Base-by-base conservation (phyloP, 2,329 filamentous ascomycete genomes). In the Paecilomyces dactylethromorphus region DNA sequence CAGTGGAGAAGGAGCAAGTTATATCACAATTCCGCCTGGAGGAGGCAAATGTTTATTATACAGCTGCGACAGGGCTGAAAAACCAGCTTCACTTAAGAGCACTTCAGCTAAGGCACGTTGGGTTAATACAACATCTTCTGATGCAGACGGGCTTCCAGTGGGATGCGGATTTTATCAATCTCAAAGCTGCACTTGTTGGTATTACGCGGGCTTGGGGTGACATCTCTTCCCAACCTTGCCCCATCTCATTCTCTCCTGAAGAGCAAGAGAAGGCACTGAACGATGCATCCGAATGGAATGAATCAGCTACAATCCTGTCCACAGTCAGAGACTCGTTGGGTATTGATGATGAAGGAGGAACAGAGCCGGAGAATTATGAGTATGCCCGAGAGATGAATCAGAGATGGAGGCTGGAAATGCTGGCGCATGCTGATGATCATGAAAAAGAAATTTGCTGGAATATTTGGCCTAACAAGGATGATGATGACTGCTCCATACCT, bases 31-130 rank as follows among this genome's bases (percentile, higher is more conserved):
- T 68, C 54, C 64, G 64, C 32, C 59, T 68, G 50, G 55, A 67
- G 56, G 62, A 68, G 53, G 64, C 69, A 13, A 70, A 69, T n/a
- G 62, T 69, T 10, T 71, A 69, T 58, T 71, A 69, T 53, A 69
- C 63, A 57, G 68, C 67, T 4, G 63, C 63, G n/a, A 71, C 62
- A 21, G 64, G 64, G 2, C 7, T 71, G 57, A 50, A 67, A 55
- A 68, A 69, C 58, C 35, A 66, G 0, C 1, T 58, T 53, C 62
- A 70, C 6, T 62, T 70, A 53, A 55, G 63, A 29, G n/a, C 56
- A 6, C 54, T 71, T 11, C 66, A 55, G 59, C 31, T 62, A 26
- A 65, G 68, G 29, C 8, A 68, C 58, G 62, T 68, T 24, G 59
- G 62, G 21, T 66, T 71, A 56, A 64, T 51, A n/a, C 62, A 67